Percentiles rank a stretch among this genome's conserved stretches.
phyloP scores from a whole-genome alignment of 176 grass and related monocot species.

The Oryza rufipogon region DNA sequence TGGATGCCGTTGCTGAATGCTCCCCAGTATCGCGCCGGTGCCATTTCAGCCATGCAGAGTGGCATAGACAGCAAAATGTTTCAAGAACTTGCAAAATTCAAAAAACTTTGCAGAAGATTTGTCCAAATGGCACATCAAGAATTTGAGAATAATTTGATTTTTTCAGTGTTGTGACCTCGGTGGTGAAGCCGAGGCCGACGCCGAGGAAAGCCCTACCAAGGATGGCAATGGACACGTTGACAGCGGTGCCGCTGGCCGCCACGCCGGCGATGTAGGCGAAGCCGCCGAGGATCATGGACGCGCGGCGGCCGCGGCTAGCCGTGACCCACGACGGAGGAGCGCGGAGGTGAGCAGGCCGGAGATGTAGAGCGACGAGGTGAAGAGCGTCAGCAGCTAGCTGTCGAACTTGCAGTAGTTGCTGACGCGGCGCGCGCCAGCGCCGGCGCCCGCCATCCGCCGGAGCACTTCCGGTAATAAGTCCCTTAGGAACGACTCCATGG shows the following conservation, averaged over 20 bases:
- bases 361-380: constrained; percentile 88
- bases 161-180: constrained; percentile 27
- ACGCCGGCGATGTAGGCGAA: constrained; percentile 19
- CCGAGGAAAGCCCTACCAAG: constrained; percentile 51
- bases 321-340: constrained; percentile 32
- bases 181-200: constrained; percentile 63
- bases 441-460: constrained; percentile 47
- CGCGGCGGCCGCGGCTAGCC: constrained; percentile 36
- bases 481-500: constrained; percentile 74
- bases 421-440: constrained; percentile 2
- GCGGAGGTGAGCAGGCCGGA: background rate
- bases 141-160: no score
- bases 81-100: background rate
- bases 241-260: no score
- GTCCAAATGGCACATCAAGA: background rate
- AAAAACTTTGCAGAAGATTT: background rate
- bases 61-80: constrained; percentile 43
- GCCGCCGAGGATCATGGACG: constrained; percentile 46
- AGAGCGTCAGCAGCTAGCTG: constrained; percentile 69
- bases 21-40: constrained; percentile 39
- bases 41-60: constrained; percentile 64
- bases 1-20: constrained; percentile 69
- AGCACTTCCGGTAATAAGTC: constrained; percentile 86
- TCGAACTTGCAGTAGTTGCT: constrained; percentile 93
- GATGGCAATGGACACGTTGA: no score